Base-by-base conservation (phyloP, 257 asterid species). In the Nicotiana tomentosiformis region DNA sequence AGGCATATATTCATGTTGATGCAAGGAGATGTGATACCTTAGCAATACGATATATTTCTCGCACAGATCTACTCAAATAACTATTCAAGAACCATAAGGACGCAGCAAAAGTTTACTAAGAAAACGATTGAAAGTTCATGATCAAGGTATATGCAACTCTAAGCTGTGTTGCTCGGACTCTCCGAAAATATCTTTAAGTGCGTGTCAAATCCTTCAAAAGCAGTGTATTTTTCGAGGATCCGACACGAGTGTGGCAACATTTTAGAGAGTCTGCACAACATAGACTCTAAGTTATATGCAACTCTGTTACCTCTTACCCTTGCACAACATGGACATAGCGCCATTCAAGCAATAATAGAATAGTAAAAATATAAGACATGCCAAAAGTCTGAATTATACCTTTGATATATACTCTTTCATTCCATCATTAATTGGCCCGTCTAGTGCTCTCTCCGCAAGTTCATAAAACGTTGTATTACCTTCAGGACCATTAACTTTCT, bases 391-490 rank as follows among this genome's bases (percentile, higher is more conserved):
- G 65, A 51, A 61, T 78, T 10, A 37, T 85, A 93, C 99, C 98
- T 94, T 89, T 76, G 88, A 35, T 32, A 92, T 85, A 64, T 87
- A 89, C 65, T 91, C 97, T 84, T 93, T 94, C 84, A 93, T 81
- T 80, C 87, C 87, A 39, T 89, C 89, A 82, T 86, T 56, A 72
- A 90, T 39, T 32, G 88, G 83, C 72, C 81, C 91, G 85, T 96
- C 95, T 78, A 92, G 89, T 74, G 98, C 94, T 85, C 98, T 93
- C 92, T 96, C 99, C 62, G 99, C 99, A 82, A 94, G 98, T 94
- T 94, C 98, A 84, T 90, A 94, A 82, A 84, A 87, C 8, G 90
- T 77, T 67, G 83, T 83, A 89, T 82, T 83, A 64, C 97, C 97
- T 82, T 94, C 99, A 20, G 98, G 98, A 26, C 98, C 95, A 60